These are phyloP conservation scores for Panicum hallii DNA, from an alignment of 202 grass and related monocot species.

Conservation along the genomic window DNA sequence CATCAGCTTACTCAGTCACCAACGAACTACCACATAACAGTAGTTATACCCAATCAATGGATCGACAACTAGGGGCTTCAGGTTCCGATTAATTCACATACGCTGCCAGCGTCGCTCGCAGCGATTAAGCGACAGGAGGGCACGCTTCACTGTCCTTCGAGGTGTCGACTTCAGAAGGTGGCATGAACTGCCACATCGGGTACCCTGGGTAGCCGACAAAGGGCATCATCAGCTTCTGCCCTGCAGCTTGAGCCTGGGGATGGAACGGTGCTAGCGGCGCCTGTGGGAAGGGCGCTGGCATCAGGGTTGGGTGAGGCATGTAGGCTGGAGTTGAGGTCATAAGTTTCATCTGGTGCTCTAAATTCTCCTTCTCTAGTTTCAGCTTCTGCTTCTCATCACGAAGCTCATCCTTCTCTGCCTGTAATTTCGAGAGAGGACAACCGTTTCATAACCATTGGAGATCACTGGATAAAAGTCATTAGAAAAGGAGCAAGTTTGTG, in stretches of 20 bases:
- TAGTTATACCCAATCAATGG: slow-evolving; percentile 40
- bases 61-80: slow-evolving; percentile 4
- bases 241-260: slow-evolving; percentile 46
- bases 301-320: slow-evolving; percentile 61
- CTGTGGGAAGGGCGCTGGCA: slow-evolving; percentile 54
- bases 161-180: slow-evolving; percentile 72
- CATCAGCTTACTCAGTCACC: slow-evolving; percentile 29
- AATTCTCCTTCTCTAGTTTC: slow-evolving; percentile 66
- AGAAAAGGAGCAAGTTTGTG: not conserved
- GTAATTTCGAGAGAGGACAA: not conserved
- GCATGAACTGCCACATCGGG: slow-evolving; percentile 84
- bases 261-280: slow-evolving; percentile 55
- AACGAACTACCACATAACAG: slow-evolving; percentile 43
- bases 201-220: slow-evolving; percentile 63
- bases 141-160: slow-evolving; percentile 69
- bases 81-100: slow-evolving; percentile 35
- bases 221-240: slow-evolving; percentile 79
- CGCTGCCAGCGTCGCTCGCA: not conserved
- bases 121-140: slow-evolving; percentile 63
- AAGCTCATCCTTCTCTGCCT: slow-evolving; percentile 81
- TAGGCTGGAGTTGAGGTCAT: slow-evolving; percentile 53
- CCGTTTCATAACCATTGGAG: not conserved
- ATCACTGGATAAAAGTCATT: not conserved
- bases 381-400: slow-evolving; percentile 75
- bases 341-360: slow-evolving; percentile 75